Evolutionary conservation across 2,329 filamentous ascomycete genomes (phyloP).

Genomic region (Colletotrichum tofieldiae): DNA sequence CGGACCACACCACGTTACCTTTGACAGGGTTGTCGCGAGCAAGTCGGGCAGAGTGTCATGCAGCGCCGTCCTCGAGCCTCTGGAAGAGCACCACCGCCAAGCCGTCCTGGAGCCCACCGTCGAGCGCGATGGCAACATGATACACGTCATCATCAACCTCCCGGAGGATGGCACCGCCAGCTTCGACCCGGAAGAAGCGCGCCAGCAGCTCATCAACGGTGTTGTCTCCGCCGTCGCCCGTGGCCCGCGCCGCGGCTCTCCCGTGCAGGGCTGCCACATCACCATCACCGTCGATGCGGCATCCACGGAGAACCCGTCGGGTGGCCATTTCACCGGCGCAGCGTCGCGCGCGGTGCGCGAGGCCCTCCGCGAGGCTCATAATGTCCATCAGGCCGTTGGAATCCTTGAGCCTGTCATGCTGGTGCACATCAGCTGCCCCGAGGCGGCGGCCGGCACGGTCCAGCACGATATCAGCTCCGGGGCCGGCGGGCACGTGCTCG

Average conservation of each 20-base stretch:
- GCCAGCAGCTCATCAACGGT: constrained; percentile 80
- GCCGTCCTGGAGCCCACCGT: constrained; percentile 59
- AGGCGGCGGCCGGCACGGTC: constrained; percentile 84
- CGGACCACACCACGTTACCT: constrained; percentile 71
- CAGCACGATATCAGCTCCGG: constrained; percentile 85
- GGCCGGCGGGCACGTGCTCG: constrained; percentile 80
- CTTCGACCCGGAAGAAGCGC: constrained; percentile 66
- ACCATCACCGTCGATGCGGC: constrained; percentile 77
- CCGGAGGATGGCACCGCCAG: constrained; percentile 63
- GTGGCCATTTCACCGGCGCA: constrained; percentile 78
- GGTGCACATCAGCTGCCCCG: constrained; percentile 88
- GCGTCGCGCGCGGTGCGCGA: constrained; percentile 75
- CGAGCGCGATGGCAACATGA: constrained; percentile 80
- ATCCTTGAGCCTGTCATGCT: constrained; percentile 97
- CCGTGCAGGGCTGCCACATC: constrained; percentile 83
- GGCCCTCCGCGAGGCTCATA: constrained; percentile 75
- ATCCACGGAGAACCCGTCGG: constrained; percentile 70
- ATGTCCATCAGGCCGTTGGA: constrained; percentile 66
- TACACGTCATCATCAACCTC: constrained; percentile 69
- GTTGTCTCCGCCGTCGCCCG: constrained; percentile 87
- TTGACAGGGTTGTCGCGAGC: constrained; percentile 86
- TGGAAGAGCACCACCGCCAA: constrained; percentile 59
- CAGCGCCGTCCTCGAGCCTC: constrained; percentile 76
- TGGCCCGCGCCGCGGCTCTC: constrained; percentile 85
- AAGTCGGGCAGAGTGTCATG: constrained; percentile 85